Percentiles rank a stretch among this genome's conserved stretches.
Conservation (phyloP, 768 basidiomycete genomes). For the Panellus pusillus region DNA sequence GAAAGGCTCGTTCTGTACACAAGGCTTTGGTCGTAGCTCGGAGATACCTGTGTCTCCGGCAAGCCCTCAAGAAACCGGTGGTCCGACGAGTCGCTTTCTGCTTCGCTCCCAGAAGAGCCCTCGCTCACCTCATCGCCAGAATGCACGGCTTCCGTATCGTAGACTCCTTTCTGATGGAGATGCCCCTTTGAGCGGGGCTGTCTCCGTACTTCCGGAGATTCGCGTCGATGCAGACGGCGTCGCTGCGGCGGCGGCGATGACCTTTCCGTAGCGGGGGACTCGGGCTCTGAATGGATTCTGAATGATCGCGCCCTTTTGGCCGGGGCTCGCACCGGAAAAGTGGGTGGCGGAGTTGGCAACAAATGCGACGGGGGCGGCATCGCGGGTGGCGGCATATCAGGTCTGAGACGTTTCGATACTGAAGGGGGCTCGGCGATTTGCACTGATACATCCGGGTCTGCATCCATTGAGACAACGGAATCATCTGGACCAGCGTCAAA, state of each 20-base stretch:
- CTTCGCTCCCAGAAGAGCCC: constrained; percentile 56
- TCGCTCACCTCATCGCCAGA: constrained; percentile 79
- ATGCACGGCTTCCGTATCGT: constrained; percentile 73
- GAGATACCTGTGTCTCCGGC: constrained; percentile 65
- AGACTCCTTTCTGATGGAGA: constrained; percentile 29
- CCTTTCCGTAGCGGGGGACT: constrained; percentile 32
- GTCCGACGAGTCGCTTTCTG: constrained; percentile 64
- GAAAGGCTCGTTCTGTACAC: constrained; percentile 72
- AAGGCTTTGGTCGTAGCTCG: constrained; percentile 71
- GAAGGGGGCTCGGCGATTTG: constrained; percentile 25
- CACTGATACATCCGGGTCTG: constrained; percentile 12
- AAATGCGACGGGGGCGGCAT: constrained; percentile 29
- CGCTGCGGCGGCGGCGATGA: constrained; percentile 37
- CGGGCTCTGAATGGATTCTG: constrained; percentile 15
- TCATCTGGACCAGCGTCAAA: constrained; percentile 15
- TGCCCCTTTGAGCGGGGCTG: constrained; percentile 8
- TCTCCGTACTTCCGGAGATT: constrained; percentile 28
- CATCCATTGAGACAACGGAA: constrained; percentile 26
- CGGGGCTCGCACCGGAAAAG: constrained; percentile 47
- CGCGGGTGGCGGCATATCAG: constrained; percentile 36
- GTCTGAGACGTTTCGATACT: constrained; percentile 20
- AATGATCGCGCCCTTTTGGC: constrained; percentile 32
- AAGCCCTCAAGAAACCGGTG: constrained; percentile 62
- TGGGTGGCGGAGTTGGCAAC: constrained; percentile 33
- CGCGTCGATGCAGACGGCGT: constrained; percentile 36